These are phyloP conservation scores for Torulaspora globosa DNA, from an alignment of 1,139 yeast genomes.

Conservation along the genomic window DNA sequence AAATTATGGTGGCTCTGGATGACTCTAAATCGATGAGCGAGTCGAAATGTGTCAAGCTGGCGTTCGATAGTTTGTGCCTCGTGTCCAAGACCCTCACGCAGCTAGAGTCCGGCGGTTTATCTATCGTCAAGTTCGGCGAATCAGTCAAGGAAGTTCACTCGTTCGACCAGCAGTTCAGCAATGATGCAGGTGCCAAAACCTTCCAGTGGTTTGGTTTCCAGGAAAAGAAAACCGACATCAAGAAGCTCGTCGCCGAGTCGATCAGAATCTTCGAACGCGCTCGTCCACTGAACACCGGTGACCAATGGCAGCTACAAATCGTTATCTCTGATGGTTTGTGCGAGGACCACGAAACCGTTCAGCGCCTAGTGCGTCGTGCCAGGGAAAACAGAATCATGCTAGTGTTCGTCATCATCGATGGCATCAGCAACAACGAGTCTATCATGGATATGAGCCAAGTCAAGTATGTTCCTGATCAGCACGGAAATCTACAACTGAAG, in stretches of 20 bases:
- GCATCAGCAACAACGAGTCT: slow-evolving; percentile 76
- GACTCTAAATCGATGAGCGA: slow-evolving; percentile 98
- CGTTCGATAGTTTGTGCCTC: slow-evolving; percentile 90
- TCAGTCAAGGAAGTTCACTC: slow-evolving; percentile 81
- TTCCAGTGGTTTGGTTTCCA: slow-evolving; percentile 90
- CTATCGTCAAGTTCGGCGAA: slow-evolving; percentile 89
- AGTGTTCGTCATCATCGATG: slow-evolving; percentile 92
- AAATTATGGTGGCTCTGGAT: slow-evolving; percentile 95
- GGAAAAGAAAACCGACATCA: slow-evolving; percentile 82
- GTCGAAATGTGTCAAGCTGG: slow-evolving; percentile 81
- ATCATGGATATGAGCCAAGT: slow-evolving; percentile 96
- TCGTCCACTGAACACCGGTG: slow-evolving; percentile 51
- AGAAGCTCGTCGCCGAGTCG: slow-evolving; percentile 65
- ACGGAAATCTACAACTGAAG: slow-evolving; percentile 67
- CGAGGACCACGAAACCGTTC: slow-evolving; percentile 83
- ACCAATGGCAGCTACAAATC: slow-evolving; percentile 90
- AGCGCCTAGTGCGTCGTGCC: slow-evolving; percentile 82
- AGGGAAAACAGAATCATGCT: slow-evolving; percentile 90
- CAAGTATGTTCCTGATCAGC: slow-evolving; percentile 62
- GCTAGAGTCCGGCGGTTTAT: slow-evolving; percentile 88
- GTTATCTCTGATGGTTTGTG: slow-evolving; percentile 95
- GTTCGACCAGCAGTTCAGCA: slow-evolving; percentile 77
- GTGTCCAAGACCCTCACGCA: slow-evolving; percentile 93
- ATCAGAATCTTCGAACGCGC: slow-evolving; percentile 69
- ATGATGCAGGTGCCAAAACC: slow-evolving; percentile 76